A percentile compares a stretch with the other conserved stretches of the same genome.
Conservation (phyloP, 345 rosid species). For the Eucalyptus erythrocorys region DNA sequence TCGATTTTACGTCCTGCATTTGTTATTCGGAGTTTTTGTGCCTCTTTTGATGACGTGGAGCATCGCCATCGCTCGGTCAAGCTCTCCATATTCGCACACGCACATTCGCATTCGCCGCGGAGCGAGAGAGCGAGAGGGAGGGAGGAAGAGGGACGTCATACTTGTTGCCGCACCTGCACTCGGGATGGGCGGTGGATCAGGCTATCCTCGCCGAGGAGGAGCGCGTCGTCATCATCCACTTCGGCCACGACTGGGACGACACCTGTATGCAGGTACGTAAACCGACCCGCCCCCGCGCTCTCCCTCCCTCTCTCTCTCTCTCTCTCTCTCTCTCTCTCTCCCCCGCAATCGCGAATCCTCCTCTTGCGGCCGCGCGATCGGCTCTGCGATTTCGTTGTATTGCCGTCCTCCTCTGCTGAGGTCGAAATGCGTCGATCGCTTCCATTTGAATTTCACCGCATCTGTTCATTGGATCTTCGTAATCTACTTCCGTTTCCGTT, state of each 20-base stretch:
- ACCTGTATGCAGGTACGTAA: slow-evolving; percentile 81
- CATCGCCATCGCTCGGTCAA: neutral
- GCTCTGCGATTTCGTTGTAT: neutral
- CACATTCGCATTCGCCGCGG: neutral
- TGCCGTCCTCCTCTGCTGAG: neutral
- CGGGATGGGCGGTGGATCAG: slow-evolving; percentile 97
- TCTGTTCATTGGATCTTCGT: neutral
- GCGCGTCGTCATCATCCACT: slow-evolving; percentile 80
- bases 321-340: too few relatives aligned
- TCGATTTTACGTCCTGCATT: neutral
- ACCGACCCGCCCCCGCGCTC: neutral
- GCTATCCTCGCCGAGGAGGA: slow-evolving; percentile 92
- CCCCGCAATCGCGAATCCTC: too few relatives aligned
- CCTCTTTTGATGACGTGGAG: neutral
- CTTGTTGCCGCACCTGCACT: slow-evolving; percentile 79
- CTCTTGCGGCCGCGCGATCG: neutral
- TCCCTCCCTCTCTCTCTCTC: neutral
- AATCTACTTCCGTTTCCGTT: neutral
- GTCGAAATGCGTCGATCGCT: neutral
- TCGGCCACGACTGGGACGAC: slow-evolving; percentile 97
- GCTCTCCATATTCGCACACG: neutral
- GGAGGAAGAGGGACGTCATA: slow-evolving; percentile 37
- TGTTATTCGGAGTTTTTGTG: neutral
- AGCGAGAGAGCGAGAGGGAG: neutral
- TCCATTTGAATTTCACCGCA: neutral